These are phyloP conservation scores for Hemisphaericaspora xylofermentans DNA, from an alignment of 1,139 yeast species.

Conservation along the genomic window DNA sequence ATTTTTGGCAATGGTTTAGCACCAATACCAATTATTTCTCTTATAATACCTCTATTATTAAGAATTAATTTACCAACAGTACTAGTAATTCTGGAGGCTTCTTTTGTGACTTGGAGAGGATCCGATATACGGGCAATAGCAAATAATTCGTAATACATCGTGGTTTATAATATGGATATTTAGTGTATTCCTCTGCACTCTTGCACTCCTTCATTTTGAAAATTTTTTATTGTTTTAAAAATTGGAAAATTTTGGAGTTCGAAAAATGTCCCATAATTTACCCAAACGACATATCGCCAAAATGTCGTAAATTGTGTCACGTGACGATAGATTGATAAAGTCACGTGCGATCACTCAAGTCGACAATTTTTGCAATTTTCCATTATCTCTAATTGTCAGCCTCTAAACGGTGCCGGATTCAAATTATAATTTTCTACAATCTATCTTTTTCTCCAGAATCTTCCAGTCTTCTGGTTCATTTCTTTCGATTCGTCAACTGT, in stretches of 20 bases:
- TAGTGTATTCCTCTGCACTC: too few relatives aligned
- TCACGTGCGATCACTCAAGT: constrained; percentile 12
- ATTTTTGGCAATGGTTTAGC: constrained; percentile 76
- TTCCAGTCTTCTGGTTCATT: not conserved
- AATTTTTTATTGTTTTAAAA: constrained; percentile 6
- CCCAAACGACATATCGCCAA: too few relatives aligned
- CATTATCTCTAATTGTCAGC: not conserved
- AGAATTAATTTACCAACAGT: constrained; percentile 83
- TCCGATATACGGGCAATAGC: constrained; percentile 82
- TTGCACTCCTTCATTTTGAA: too few relatives aligned
- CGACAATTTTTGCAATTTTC: constrained; percentile 5
- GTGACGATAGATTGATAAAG: too few relatives aligned
- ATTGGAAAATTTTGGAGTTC: not conserved
- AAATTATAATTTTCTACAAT: not conserved
- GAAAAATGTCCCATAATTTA: not conserved
- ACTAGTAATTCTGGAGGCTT: constrained; percentile 70
- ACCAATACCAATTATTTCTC: constrained; percentile 80
- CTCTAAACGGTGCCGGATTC: too few relatives aligned
- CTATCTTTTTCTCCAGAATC: not conserved
- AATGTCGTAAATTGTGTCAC: constrained; percentile 1
- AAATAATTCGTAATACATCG: constrained; percentile 89
- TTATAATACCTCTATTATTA: constrained; percentile 87
- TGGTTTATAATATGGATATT: too few relatives aligned
- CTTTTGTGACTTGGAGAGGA: constrained; percentile 53
- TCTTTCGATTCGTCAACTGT: constrained; percentile 1